phyloP scores from a whole-genome alignment of 2,329 filamentous ascomycete species.

The Berkeleyomyces rouxiae region DNA sequence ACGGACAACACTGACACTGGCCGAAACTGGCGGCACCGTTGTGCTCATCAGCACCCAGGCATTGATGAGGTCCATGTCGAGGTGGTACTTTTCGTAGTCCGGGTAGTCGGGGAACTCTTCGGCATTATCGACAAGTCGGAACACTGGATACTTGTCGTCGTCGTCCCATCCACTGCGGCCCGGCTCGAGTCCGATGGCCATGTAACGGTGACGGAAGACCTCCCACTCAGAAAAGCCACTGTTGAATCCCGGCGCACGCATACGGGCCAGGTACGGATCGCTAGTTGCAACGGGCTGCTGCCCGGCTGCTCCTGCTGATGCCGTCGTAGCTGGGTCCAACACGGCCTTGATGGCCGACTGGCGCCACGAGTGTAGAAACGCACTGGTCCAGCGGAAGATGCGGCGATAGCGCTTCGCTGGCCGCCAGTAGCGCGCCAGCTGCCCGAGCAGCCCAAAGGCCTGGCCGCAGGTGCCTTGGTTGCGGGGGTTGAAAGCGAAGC shows the following conservation, averaged over 20 bases:
- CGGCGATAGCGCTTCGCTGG: background rate
- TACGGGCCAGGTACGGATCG: background rate
- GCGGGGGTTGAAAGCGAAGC: background rate
- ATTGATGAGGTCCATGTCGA: constrained; percentile 2
- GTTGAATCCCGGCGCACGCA: background rate
- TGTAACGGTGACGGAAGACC: background rate
- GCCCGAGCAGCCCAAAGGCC: background rate
- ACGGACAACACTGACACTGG: background rate
- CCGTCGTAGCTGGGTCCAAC: background rate
- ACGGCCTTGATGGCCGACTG: background rate
- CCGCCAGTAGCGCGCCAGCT: background rate
- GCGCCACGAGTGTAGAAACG: constrained; percentile 2
- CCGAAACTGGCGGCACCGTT: background rate
- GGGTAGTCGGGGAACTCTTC: background rate
- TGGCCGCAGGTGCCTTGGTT: background rate
- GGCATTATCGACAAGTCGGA: background rate
- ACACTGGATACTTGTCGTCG: background rate
- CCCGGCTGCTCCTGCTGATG: background rate
- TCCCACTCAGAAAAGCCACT: background rate
- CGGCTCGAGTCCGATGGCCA: background rate
- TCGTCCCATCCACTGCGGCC: background rate
- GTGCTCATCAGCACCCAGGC: background rate
- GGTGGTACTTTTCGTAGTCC: background rate
- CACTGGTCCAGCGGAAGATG: background rate
- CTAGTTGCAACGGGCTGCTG: background rate